Evolutionary conservation across 73 alveolate species (phyloP).

Genomic region (Paramecium bursaria): DNA sequence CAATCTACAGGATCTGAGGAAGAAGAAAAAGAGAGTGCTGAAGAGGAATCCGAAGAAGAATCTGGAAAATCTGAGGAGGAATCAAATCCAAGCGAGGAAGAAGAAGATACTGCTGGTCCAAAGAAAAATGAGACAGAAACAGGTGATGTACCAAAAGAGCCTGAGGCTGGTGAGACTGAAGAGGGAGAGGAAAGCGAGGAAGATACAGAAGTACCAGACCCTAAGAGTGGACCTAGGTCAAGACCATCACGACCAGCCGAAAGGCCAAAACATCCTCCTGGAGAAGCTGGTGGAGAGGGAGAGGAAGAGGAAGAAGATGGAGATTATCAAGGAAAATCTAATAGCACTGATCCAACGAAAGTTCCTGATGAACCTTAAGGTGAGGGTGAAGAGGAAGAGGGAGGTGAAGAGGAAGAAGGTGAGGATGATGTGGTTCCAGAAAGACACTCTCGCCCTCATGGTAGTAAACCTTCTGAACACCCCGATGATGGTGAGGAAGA

Average conservation of each 20-base stretch:
- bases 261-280: too few relatives aligned
- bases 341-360: too few relatives aligned
- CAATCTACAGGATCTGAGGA: neutral
- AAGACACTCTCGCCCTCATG: neutral
- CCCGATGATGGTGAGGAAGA: slow-evolving; percentile 6
- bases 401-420: slow-evolving; percentile 40
- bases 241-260: too few relatives aligned
- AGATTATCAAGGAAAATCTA: slow-evolving; percentile 5
- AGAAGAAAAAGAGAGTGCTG: neutral
- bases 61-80: neutral
- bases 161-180: slow-evolving; percentile 8
- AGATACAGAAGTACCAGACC: slow-evolving; percentile 20
- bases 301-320: slow-evolving; percentile 11
- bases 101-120: neutral
- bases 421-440: neutral
- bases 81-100: neutral
- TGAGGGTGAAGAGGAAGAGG: slow-evolving; percentile 36
- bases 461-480: neutral
- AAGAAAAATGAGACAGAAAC: neutral
- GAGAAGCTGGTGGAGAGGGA: neutral
- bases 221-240: too few relatives aligned
- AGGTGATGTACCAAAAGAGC: neutral
- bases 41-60: neutral
- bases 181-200: neutral
- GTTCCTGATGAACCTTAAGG: slow-evolving; percentile 2